A percentile compares a stretch with the other conserved stretches of the same genome.
Conservation (phyloP, 371 early-diverging fungal genomes). For the Rhizoclosmatium hyalinum region DNA sequence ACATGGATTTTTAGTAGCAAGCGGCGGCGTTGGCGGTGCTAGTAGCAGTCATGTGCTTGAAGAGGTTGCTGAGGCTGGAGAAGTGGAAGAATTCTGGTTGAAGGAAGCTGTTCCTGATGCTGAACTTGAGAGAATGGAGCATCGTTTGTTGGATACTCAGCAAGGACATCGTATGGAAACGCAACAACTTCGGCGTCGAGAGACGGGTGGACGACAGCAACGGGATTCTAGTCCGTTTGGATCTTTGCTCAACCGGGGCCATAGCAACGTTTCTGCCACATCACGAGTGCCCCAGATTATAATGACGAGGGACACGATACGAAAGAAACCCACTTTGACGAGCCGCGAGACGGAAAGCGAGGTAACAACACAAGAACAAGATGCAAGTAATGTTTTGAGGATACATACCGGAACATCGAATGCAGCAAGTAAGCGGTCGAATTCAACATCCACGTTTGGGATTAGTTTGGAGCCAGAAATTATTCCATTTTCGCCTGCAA, state of each 20-base stretch:
- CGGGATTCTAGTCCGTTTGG: background rate
- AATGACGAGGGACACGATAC: background rate
- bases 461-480: background rate
- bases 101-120: slow-evolving; percentile 23
- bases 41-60: background rate
- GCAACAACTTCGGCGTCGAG: background rate
- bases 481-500: background rate
- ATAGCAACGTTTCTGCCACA: background rate
- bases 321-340: background rate
- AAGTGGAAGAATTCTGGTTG: slow-evolving; percentile 21
- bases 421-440: too few species aligned
- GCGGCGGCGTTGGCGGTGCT: background rate
- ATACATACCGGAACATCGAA: too few species aligned
- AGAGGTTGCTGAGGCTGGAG: background rate
- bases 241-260: background rate
- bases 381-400: too few species aligned
- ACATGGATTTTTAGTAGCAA: background rate
- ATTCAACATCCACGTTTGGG: too few species aligned
- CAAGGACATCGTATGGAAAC: background rate
- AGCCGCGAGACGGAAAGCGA: background rate
- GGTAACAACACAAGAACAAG: too few species aligned
- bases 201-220: background rate
- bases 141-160: background rate
- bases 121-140: background rate
- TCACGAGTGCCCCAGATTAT: background rate